These are phyloP conservation scores for Hyaloperonospora brassicae DNA, from an alignment of 352 stramenopile genomes.

Conservation along the genomic window DNA sequence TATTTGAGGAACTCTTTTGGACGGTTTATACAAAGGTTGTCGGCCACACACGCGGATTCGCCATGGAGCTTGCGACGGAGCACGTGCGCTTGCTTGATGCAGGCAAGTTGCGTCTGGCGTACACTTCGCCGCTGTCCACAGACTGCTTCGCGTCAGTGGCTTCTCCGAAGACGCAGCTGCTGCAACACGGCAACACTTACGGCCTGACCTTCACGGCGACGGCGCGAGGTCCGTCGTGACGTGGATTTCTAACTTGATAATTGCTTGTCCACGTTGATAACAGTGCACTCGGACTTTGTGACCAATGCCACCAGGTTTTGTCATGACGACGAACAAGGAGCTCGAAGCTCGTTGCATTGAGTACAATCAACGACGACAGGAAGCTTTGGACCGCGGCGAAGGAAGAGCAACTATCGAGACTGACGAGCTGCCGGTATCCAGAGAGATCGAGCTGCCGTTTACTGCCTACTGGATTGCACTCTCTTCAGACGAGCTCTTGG, in stretches of 20 bases:
- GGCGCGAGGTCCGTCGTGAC: constrained; percentile 21
- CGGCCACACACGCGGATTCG: constrained; percentile 13
- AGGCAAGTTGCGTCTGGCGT: constrained; percentile 40
- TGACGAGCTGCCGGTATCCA: constrained; percentile 24
- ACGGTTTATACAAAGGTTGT: background rate
- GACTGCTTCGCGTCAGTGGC: constrained; percentile 23
- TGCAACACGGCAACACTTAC: constrained; percentile 55
- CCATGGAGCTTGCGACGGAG: constrained; percentile 51
- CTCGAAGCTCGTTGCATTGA: constrained; percentile 30
- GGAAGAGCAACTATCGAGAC: constrained; percentile 46
- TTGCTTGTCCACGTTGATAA: background rate
- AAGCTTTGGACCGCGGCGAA: constrained; percentile 47
- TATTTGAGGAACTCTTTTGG: no score
- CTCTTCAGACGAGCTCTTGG: constrained; percentile 37
- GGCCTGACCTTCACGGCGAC: constrained; percentile 47
- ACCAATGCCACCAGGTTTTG: constrained; percentile 28
- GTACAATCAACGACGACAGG: constrained; percentile 39
- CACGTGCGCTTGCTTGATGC: constrained; percentile 73
- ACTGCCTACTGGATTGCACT: constrained; percentile 47
- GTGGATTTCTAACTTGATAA: constrained; percentile 5
- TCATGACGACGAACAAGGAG: constrained; percentile 28
- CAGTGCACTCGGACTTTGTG: constrained; percentile 7
- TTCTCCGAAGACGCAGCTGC: constrained; percentile 40
- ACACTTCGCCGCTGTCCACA: constrained; percentile 25
- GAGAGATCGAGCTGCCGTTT: constrained; percentile 32